Base-by-base conservation (phyloP, 225 moss, liverwort and hornwort genomes). In the Anthoceros angustus region DNA sequence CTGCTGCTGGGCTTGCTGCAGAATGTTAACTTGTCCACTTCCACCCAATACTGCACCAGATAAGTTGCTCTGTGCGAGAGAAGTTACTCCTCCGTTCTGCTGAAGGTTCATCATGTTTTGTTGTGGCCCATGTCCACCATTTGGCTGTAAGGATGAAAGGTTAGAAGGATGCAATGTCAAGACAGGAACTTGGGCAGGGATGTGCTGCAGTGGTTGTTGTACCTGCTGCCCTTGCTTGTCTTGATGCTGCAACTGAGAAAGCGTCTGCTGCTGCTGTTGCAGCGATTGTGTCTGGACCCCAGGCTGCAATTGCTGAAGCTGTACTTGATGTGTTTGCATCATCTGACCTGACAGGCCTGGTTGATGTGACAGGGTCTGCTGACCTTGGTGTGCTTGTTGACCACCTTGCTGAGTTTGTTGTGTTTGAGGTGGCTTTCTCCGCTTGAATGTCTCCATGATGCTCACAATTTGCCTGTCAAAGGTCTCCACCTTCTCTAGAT, bases 391-490 rank as follows among this genome's bases (percentile, higher is more conserved):
- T 75, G 77, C 74, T 64, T 86, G 91, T 55, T 80, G 84, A 32
- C 64, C 62, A 14, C 66, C 77, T 62, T 78, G 70, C 8, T 45
- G 75, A 40, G 85, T 42, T 68, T 74, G 76, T 12, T 70, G 72
- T 65, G 69, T 74, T 64, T 79, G 78, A 43, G 74, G 18, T 39
- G 45, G 64, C 55, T 88, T 83, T 0, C 95, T 66, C 42, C 84
- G 79, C 75, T 95, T 95, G 62, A 95, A 95, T 0, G 95, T 88
- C 60, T 95, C 86, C 88, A 95, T 88, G 12, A 95, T 95, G n/a
- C 75, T 91, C 0, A 81, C 74, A 64, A 95, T 95, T 65, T 95
- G 95, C 62, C 86, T 95, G 71, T 88, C 91, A 25, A 91, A 95
- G 16, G 88, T 88, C 39, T 88, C 91, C n/a, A 88, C 95, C 62